Conservation (phyloP, 2,329 filamentous ascomycete genomes). For the Plenodomus tracheiphilus region DNA sequence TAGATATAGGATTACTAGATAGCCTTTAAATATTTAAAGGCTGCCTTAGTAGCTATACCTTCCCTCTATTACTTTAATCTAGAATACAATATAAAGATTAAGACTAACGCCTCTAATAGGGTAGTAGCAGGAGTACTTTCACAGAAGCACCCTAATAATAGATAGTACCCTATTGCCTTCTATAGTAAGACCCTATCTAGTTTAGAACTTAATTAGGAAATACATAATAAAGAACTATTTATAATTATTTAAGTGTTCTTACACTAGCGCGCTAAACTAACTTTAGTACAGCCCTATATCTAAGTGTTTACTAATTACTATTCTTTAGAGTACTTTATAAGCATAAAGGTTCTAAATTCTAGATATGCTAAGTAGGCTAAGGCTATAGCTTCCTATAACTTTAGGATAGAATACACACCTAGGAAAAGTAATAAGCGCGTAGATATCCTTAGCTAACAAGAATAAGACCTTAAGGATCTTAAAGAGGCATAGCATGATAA, state of each 20-base stretch:
- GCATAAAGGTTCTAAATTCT: background rate
- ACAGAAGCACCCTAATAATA: background rate
- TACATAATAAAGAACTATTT: conserved; percentile 4
- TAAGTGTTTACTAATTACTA: background rate
- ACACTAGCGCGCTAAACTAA: conserved; percentile 1
- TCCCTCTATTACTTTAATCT: background rate
- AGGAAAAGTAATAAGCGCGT: background rate
- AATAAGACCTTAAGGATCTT: background rate
- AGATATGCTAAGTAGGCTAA: background rate
- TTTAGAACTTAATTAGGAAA: conserved; percentile 2
- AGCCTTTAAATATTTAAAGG: background rate
- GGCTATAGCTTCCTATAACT: background rate
- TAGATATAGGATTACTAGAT: background rate
- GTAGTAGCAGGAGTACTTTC: background rate
- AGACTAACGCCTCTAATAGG: background rate
- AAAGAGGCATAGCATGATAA: background rate
- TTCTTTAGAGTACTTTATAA: background rate
- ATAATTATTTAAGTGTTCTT: background rate
- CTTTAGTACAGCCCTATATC: background rate
- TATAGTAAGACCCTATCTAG: background rate
- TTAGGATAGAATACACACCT: background rate
- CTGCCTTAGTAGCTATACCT: conserved; percentile 1
- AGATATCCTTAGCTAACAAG: background rate
- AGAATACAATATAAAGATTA: background rate
- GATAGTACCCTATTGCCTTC: background rate